phyloP scores from a whole-genome alignment of 228 moss, liverwort and hornwort genomes.

The Sphagnum magellanicum region DNA sequence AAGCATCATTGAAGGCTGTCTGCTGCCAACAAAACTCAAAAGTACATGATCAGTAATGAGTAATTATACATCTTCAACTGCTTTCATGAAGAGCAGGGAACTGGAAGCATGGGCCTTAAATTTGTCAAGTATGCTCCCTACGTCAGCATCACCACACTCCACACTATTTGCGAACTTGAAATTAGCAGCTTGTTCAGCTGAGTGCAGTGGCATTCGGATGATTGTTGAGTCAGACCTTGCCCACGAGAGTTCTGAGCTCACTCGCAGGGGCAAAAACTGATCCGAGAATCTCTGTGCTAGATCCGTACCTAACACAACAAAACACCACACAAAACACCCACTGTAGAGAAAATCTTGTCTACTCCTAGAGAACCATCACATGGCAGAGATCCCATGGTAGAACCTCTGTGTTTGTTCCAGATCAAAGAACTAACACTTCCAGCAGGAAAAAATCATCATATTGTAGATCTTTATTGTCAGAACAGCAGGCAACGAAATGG shows the following conservation, averaged over 20 bases:
- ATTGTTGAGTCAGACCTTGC: conserved; percentile 58
- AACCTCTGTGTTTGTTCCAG: too few relatives aligned
- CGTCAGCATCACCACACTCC: conserved; percentile 54
- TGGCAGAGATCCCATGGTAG: too few relatives aligned
- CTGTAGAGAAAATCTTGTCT: too few relatives aligned
- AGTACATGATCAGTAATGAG: background rate
- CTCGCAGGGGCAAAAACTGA: conserved; percentile 68
- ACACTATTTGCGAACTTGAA: conserved; percentile 25
- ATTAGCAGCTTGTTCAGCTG: conserved; percentile 34
- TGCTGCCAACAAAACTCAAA: too few relatives aligned
- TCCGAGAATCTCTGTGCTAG: conserved; percentile 74
- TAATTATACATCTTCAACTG: conserved; percentile 70
- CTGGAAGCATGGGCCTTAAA: conserved; percentile 70
- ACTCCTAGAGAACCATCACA: too few relatives aligned
- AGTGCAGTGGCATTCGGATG: conserved; percentile 70
- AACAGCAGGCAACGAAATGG: too few relatives aligned
- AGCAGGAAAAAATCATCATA: too few relatives aligned
- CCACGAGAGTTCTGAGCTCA: conserved; percentile 46
- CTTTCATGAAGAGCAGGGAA: conserved; percentile 59
- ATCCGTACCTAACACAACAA: conserved; percentile 45
- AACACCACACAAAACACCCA: too few relatives aligned
- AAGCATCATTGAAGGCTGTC: too few relatives aligned
- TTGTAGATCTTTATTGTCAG: too few relatives aligned
- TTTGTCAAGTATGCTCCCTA: conserved; percentile 57
- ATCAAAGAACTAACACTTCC: too few relatives aligned